These are phyloP conservation scores for Graphilbum ipis-grandicollis DNA, from an alignment of 2,329 filamentous ascomycete genomes.

Conservation along the genomic window DNA sequence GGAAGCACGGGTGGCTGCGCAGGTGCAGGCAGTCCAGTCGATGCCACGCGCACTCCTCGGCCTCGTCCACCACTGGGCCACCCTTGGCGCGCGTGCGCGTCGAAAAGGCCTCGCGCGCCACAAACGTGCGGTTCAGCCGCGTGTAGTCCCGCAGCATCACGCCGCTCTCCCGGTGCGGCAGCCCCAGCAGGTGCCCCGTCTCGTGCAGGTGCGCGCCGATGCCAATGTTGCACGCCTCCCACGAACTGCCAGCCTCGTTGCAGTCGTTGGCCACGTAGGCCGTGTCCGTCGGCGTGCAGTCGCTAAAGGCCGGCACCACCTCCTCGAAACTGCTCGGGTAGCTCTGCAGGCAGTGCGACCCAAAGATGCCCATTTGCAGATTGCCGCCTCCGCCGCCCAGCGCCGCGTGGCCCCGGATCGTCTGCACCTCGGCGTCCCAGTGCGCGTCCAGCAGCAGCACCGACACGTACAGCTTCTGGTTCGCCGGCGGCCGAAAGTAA, in stretches of 20 bases:
- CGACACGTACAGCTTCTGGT: conserved; percentile 78
- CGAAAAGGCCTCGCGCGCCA: conserved; percentile 66
- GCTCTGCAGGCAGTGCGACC: conserved; percentile 79
- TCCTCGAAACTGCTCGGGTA: conserved; percentile 84
- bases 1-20: conserved; percentile 78
- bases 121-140: conserved; percentile 66
- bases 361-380: conserved; percentile 73
- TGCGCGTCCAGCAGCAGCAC: conserved; percentile 75
- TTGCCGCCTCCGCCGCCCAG: conserved; percentile 59
- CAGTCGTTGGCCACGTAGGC: conserved; percentile 69
- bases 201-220: conserved; percentile 90
- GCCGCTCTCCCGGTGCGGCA: conserved; percentile 76
- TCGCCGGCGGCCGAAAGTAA: conserved; percentile 56
- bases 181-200: conserved; percentile 77
- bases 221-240: conserved; percentile 89
- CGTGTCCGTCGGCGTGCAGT: conserved; percentile 79
- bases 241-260: conserved; percentile 74
- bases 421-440: conserved; percentile 59
- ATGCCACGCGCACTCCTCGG: conserved; percentile 86
- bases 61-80: conserved; percentile 45
- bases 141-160: conserved; percentile 86
- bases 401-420: conserved; percentile 66
- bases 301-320: conserved; percentile 71
- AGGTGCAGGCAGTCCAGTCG: conserved; percentile 78
- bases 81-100: conserved; percentile 76